Evolutionary conservation across 2,329 filamentous ascomycete species (phyloP).

Genomic region (Microdochium paspali): DNA sequence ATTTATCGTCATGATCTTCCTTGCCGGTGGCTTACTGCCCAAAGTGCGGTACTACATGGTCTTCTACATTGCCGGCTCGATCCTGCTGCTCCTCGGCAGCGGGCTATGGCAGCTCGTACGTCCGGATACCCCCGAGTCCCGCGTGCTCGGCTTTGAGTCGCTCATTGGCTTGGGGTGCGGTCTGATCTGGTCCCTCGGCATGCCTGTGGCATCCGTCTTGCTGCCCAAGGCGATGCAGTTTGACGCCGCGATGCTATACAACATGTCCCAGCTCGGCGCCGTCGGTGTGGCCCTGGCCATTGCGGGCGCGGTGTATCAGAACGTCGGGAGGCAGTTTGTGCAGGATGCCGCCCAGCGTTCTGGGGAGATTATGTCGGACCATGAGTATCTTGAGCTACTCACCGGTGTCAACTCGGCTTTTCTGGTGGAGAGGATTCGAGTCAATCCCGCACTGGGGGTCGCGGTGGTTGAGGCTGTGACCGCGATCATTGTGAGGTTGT

Average conservation of each 20-base stretch:
- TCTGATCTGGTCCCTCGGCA: background rate
- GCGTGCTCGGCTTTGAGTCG: background rate
- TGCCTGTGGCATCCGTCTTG: background rate
- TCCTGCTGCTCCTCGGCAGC: conserved; percentile 18
- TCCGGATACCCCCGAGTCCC: background rate
- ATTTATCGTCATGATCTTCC: conserved; percentile 20
- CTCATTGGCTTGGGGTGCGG: background rate
- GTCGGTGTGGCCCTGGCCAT: background rate
- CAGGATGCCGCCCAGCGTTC: background rate
- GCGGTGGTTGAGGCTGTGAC: background rate
- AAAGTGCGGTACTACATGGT: conserved; percentile 22
- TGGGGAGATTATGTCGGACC: background rate
- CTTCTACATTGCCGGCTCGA: conserved; percentile 19
- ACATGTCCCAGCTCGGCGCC: background rate
- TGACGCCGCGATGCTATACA: background rate
- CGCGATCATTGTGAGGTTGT: background rate
- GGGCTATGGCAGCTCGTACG: conserved; percentile 14
- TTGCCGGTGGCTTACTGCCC: conserved; percentile 20
- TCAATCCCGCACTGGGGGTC: background rate
- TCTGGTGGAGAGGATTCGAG: background rate
- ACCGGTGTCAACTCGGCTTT: background rate
- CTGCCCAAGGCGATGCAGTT: background rate
- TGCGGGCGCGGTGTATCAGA: background rate
- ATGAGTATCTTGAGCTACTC: background rate
- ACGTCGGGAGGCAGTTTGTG: background rate